These are phyloP conservation scores for Cytospora schulzeri DNA, from an alignment of 2,329 filamentous ascomycete genomes.

Conservation along the genomic window DNA sequence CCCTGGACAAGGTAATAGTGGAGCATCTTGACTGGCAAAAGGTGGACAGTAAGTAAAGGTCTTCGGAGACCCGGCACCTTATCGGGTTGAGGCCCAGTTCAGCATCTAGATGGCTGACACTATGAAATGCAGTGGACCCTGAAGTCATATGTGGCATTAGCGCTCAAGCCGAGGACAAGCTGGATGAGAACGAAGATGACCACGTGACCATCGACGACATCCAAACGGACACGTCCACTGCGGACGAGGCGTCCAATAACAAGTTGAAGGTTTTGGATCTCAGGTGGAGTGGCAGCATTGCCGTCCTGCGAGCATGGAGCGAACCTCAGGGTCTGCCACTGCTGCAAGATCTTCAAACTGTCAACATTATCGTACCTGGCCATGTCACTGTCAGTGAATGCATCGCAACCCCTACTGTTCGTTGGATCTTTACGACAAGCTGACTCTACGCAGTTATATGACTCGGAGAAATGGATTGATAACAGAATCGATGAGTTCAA, in stretches of 20 bases:
- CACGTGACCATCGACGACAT: not conserved
- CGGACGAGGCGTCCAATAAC: not conserved
- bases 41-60: not conserved
- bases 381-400: not conserved
- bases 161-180: not conserved
- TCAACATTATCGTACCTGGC: not conserved
- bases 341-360: not conserved
- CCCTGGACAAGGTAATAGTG: not conserved
- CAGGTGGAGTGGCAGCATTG: not conserved
- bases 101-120: not conserved
- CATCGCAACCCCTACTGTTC: no score
- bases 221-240: no score
- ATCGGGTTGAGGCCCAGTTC: no score
- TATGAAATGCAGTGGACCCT: not conserved
- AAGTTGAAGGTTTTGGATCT: not conserved
- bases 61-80: no score
- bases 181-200: not conserved
- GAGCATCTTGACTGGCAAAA: constrained; percentile 5
- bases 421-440: not conserved
- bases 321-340: not conserved
- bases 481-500: not conserved
- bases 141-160: not conserved
- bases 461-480: not conserved
- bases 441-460: not conserved
- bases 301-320: constrained; percentile 1